These are phyloP conservation scores for Diutina neorugosa DNA, from an alignment of 1,139 yeast species.

Conservation along the genomic window DNA sequence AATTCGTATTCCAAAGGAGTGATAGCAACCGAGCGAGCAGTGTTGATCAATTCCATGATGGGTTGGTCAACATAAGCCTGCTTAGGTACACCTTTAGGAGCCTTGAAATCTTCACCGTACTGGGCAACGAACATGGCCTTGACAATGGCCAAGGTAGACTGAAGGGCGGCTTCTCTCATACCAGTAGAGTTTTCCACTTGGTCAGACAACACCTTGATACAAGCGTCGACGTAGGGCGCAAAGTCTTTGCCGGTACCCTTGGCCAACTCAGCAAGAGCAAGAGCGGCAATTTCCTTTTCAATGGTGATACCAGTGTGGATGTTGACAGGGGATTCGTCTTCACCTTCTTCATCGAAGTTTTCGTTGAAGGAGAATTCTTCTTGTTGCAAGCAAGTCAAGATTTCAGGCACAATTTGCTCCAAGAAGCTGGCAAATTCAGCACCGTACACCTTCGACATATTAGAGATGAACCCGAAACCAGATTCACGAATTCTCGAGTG, in stretches of 20 bases:
- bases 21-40: constrained; percentile 56
- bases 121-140: constrained; percentile 56
- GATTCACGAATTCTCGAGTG: constrained; percentile 86
- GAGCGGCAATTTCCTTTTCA: constrained; percentile 95
- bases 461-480: constrained; percentile 88
- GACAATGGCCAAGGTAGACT: constrained; percentile 73
- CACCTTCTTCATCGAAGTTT: constrained; percentile 23
- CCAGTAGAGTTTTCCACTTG: constrained; percentile 84
- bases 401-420: constrained; percentile 71
- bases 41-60: constrained; percentile 48
- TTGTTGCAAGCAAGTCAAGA: constrained; percentile 74
- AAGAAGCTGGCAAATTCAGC: constrained; percentile 81
- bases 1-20: constrained; percentile 63
- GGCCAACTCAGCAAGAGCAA: constrained; percentile 84
- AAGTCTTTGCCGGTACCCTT: constrained; percentile 74
- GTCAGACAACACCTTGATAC: constrained; percentile 52
- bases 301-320: constrained; percentile 92
- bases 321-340: constrained; percentile 57
- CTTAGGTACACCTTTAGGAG: constrained; percentile 62
- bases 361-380: constrained; percentile 54
- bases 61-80: constrained; percentile 42
- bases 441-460: constrained; percentile 91
- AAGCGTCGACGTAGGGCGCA: constrained; percentile 63
- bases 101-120: constrained; percentile 36
- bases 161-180: constrained; percentile 79